A percentile compares a stretch with the other conserved stretches of the same genome.
phyloP scores from a whole-genome alignment of 208 protist genomes.

The Wallacemonas sp. region DNA sequence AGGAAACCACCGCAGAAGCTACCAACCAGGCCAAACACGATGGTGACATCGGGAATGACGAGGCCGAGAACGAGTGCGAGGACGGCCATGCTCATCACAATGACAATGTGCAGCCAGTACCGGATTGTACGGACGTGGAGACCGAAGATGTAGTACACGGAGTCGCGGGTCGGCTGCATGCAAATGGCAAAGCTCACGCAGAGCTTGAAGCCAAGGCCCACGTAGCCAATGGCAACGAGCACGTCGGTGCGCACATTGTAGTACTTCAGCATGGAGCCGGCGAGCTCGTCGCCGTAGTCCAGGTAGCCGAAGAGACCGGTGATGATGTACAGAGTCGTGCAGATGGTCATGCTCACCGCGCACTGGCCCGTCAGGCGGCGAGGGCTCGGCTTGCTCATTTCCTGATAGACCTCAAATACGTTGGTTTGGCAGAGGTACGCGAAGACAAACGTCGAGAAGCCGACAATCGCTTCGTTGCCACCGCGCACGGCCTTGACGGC shows the following conservation, averaged over 20 bases:
- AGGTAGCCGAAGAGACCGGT: conserved; percentile 80
- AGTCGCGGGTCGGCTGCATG: conserved; percentile 72
- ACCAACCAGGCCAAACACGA: conserved; percentile 82
- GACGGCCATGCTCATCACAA: conserved; percentile 55
- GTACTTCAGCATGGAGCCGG: conserved; percentile 63
- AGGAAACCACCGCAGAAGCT: conserved; percentile 76
- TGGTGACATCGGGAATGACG: conserved; percentile 67
- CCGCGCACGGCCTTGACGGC: conserved; percentile 54
- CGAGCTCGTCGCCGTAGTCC: conserved; percentile 61
- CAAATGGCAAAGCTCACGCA: conserved; percentile 77
- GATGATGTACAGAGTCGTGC: conserved; percentile 71
- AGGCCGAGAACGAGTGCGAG: conserved; percentile 73
- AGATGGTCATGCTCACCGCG: conserved; percentile 60
- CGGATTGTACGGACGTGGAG: conserved; percentile 51
- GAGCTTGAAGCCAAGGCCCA: conserved; percentile 77
- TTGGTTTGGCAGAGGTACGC: conserved; percentile 84
- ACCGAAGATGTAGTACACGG: conserved; percentile 69
- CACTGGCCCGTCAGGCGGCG: conserved; percentile 51
- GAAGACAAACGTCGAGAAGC: conserved; percentile 86
- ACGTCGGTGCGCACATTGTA: conserved; percentile 60
- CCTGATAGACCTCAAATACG: conserved; percentile 68
- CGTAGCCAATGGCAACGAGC: conserved; percentile 58
- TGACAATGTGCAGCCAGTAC: conserved; percentile 56
- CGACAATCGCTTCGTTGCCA: conserved; percentile 62
- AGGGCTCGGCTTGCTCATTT: conserved; percentile 53